Percentiles rank a stretch among this genome's conserved stretches.
These are phyloP conservation scores for Starmera amethionina DNA, from an alignment of 805 yeast species.

Conservation along the genomic window DNA sequence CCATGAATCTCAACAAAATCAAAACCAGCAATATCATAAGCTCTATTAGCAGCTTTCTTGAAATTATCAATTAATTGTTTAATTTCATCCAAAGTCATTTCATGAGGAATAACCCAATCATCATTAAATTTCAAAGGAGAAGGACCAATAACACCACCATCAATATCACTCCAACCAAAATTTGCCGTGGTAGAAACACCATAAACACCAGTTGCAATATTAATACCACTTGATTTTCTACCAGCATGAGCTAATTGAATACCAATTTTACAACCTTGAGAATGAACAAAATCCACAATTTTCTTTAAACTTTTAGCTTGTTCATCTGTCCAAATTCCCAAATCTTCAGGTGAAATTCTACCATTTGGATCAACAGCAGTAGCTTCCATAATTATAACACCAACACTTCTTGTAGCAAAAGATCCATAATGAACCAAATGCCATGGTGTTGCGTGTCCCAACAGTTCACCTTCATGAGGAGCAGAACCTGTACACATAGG, in stretches of 20 bases:
- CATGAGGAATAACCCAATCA: conserved; percentile 26
- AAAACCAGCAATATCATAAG: conserved; percentile 39
- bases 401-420: conserved; percentile 38
- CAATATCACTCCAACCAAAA: conserved; percentile 30
- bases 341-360: conserved; percentile 31
- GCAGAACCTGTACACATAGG: conserved; percentile 49
- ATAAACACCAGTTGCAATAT: conserved; percentile 21
- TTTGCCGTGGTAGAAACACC: conserved; percentile 21
- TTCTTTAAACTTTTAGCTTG: conserved; percentile 32
- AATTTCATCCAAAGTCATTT: conserved; percentile 32
- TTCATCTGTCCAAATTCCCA: conserved; percentile 41
- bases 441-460: conserved; percentile 34
- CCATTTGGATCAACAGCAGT: conserved; percentile 31
- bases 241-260: conserved; percentile 50
- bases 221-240: conserved; percentile 32
- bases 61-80: conserved; percentile 30
- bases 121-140: conserved; percentile 25
- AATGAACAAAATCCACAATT: conserved; percentile 35
- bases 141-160: conserved; percentile 34
- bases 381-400: conserved; percentile 38
- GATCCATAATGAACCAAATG: conserved; percentile 41
- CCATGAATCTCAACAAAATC: conserved; percentile 56
- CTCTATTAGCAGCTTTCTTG: conserved; percentile 36
- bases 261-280: conserved; percentile 36
- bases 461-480: conserved; percentile 10